phyloP scores from a whole-genome alignment of 768 basidiomycete species.

The Agrocybe chaxingu region DNA sequence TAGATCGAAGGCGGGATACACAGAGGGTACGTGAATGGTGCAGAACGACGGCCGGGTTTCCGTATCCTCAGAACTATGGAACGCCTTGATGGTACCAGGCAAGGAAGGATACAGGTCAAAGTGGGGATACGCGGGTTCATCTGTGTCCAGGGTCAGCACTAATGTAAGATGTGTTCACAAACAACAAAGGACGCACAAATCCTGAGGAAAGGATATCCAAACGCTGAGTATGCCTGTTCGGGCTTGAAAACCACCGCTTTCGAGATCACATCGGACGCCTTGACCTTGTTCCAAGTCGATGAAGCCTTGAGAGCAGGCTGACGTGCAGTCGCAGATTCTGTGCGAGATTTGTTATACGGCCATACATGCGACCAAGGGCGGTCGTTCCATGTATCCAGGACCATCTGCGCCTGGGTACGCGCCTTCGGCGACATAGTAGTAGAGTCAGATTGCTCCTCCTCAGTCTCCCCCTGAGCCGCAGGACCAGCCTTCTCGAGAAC shows the following conservation, averaged over 20 bases:
- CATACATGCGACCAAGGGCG: constrained; percentile 16
- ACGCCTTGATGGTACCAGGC: background rate
- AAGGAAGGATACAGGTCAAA: constrained; percentile 37
- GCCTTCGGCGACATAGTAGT: no score
- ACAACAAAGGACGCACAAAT: constrained; percentile 23
- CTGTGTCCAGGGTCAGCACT: constrained; percentile 6
- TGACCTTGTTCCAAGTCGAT: background rate
- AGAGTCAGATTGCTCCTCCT: no score
- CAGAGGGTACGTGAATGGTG: background rate
- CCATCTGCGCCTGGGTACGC: no score
- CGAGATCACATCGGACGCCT: background rate
- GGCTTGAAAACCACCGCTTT: constrained; percentile 7
- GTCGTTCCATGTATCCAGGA: background rate
- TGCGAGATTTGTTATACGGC: constrained; percentile 10
- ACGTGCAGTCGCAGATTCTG: background rate
- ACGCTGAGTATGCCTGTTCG: background rate
- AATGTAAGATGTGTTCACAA: background rate
- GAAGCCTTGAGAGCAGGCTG: background rate
- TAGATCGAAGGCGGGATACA: constrained; percentile 22
- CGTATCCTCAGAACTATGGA: background rate
- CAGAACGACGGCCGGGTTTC: no score
- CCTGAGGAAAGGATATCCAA: constrained; percentile 21
- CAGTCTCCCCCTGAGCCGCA: no score
- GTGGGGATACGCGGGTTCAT: constrained; percentile 35
- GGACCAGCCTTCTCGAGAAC: background rate